Base-by-base conservation (phyloP, 768 basidiomycete genomes). In the Mrakia blollopis region DNA sequence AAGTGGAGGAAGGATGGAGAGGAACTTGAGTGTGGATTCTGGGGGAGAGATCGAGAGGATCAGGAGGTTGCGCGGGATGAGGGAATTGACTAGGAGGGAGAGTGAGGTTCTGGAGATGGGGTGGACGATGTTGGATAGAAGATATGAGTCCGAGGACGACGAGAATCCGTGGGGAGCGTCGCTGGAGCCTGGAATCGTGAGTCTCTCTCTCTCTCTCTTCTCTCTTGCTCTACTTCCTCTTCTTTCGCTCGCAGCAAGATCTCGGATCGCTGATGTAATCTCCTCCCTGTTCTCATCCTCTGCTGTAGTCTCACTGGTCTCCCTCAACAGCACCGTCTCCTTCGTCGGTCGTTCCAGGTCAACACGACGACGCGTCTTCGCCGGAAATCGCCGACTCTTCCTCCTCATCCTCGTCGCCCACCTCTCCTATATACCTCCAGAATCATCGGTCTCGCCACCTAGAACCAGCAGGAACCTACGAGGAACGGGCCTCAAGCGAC, bases 21-120 rank as follows among this genome's bases (percentile, higher is more conserved):
- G 65, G 35, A 68, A n/a, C 37, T 25, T 68, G 65, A 68, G 65
- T 37, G 35, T 68, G 3, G 65, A 68, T 39, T 68, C 65, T 39
- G 35, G 44, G 1, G 65, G 65, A 18, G 65, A 68, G 65, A 23
- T 68, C 5, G 65, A 68, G 37, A 35, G 65, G 13, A 68, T 68
- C 37, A 21, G 65, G 25, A 35, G 65, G 65, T 14, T 68, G 32
- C 39, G 65, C 9, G 65, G 65, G 14, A 68, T 68, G 65, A 44
- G 25, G 65, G 65, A 68, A 25, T 37, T 68, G 18, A 68, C 44
- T 23, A 37, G 65, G 65, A 68, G 65, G 65, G 65, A 68, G 65
- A 68, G 65, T 37, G 65, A 68, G 37, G 65, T 68, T 2, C 39
- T 68, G 35, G 65, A 68, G 63, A 21, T 65, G 21, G 63, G 37